Conservation (phyloP, 306 rosid genomes). For the Alnus rubra region DNA sequence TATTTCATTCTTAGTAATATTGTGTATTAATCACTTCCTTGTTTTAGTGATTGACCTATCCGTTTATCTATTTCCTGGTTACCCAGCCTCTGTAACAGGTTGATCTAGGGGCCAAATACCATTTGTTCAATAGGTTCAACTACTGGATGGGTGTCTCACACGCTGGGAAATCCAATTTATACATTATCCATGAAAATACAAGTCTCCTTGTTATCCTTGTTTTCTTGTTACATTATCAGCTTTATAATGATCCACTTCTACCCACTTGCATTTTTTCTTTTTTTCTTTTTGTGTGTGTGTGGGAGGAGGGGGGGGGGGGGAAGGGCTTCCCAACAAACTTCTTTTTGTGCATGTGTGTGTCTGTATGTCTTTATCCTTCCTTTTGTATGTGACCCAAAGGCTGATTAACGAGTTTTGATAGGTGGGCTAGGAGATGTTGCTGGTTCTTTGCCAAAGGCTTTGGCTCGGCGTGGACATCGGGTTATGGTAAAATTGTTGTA, state of each 20-base stretch:
- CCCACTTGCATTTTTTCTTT: neutral
- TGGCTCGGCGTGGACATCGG: conserved; percentile 99
- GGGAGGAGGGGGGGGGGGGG: no score
- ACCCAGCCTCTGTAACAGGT: neutral
- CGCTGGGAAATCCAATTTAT: neutral
- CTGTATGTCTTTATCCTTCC: conserved; percentile 7
- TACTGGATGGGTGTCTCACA: neutral
- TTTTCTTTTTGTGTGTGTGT: no score
- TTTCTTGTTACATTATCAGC: neutral
- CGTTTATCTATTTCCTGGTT: conserved; percentile 1
- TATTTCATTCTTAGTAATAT: neutral
- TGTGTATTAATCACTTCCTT: neutral
- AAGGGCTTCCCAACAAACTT: neutral
- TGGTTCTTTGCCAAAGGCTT: conserved; percentile 93
- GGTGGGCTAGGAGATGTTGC: conserved; percentile 99
- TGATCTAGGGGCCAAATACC: neutral
- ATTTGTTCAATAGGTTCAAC: neutral
- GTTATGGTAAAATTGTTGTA: conserved; percentile 71
- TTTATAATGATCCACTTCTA: neutral
- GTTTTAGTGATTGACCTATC: neutral
- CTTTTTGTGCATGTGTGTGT: neutral
- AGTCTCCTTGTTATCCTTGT: neutral
- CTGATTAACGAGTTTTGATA: conserved; percentile 43
- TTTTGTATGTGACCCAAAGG: conserved; percentile 12
- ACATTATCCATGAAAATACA: neutral